Percentiles rank a stretch among this genome's conserved stretches.
Evolutionary conservation across 148 eudicot species (phyloP).

Genomic region (Polygonum aviculare): DNA sequence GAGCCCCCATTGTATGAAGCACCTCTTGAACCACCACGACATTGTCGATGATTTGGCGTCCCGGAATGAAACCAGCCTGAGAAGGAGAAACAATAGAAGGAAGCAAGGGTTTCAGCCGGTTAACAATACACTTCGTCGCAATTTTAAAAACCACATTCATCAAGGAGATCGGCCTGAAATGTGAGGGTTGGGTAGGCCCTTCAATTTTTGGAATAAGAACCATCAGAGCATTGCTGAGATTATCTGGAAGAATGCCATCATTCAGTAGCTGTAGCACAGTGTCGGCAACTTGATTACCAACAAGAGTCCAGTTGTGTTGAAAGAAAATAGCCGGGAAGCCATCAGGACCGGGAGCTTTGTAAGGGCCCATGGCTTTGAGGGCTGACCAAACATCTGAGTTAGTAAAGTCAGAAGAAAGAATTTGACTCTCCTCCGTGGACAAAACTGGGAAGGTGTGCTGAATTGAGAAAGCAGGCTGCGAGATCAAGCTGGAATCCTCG

Average conservation of each 20-base stretch:
- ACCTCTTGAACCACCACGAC: not conserved
- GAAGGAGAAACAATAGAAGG: not conserved
- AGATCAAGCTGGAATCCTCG: too few species aligned
- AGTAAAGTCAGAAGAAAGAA: too few species aligned
- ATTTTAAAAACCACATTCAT: not conserved
- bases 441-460: too few species aligned
- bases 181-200: accelerated
- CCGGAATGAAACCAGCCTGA: not conserved
- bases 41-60: not conserved
- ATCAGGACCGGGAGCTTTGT: too few species aligned
- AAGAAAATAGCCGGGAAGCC: too few species aligned
- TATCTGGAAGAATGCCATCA: accelerated
- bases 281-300: not conserved
- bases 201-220: not conserved
- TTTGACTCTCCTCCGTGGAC: too few species aligned
- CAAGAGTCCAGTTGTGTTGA: too few species aligned
- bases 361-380: too few species aligned
- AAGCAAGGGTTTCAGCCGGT: not conserved
- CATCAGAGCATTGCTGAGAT: not conserved
- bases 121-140: not conserved
- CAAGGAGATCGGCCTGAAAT: not conserved
- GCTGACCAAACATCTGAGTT: too few species aligned
- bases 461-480: too few species aligned
- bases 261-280: not conserved
- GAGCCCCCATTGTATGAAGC: not conserved